Base-by-base conservation (phyloP, 495 filamentous ascomycete species). In the Polyplosphaeria fusca region DNA sequence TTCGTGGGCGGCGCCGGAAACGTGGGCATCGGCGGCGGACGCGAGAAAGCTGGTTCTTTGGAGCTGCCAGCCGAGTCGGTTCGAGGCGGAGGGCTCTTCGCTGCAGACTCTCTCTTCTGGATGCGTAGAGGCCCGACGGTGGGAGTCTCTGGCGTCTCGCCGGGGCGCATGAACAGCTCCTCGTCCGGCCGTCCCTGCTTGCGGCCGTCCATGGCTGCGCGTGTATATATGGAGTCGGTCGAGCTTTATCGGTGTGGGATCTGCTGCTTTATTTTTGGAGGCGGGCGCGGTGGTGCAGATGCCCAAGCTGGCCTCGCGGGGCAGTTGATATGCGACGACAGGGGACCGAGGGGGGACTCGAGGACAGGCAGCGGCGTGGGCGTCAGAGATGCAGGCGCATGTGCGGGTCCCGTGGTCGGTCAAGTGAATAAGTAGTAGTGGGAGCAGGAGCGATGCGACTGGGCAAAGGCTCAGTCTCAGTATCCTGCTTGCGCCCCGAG, bases 81-180 rank as follows among this genome's bases (percentile, higher is more conserved):
- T 47, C 66, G 65, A 35, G 68, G 71, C 23, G 67, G 63, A 42
- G 69, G 64, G 57, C 68, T 63, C 42, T 58, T 58, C 13, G 82
- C 71, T 69, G 81, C 67, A 13, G 39, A 39, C 0, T 60, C 57
- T 70, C 77, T 77, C 70, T 95, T 95, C 75, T 82, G 84, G 66
- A 96, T 95, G 60, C 89, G 82, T 68, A 96, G 73, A 24, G 91
- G 91, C 52, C 86, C 89, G 55, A 96, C 80, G 2, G 85, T 86
- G 37, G 89, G 86, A 19, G 68, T 69, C 13, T 64, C 57, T 42
- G 67, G 55, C 35, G 25, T 53, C 7, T 59, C 51, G 23, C 38
- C 37, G 30, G 52, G 58, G 12, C 58, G 64, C 38, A 71, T 30
- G 57, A 71, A 71, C 20, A 71, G 55, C 55, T 71, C 68, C 60